A percentile compares a stretch with the other conserved stretches of the same genome.
These are phyloP conservation scores for Thelephora aurantiotincta DNA, from an alignment of 768 basidiomycete species.

Conservation along the genomic window DNA sequence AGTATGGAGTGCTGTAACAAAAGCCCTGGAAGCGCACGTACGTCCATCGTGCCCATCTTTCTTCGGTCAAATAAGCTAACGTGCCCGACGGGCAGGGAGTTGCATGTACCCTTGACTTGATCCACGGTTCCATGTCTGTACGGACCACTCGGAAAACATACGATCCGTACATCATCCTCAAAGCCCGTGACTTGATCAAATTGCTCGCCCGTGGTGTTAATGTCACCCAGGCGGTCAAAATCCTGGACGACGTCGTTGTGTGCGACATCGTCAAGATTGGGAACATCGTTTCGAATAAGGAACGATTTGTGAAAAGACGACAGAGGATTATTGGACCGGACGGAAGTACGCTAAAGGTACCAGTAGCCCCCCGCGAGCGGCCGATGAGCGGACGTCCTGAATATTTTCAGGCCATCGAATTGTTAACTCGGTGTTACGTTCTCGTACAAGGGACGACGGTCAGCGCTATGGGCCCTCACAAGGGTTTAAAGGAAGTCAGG, in stretches of 20 bases:
- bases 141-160: constrained; percentile 93
- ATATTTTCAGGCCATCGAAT: constrained; percentile 72
- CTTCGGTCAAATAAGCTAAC: not conserved
- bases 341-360: constrained; percentile 91
- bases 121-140: constrained; percentile 96
- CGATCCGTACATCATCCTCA: constrained; percentile 93
- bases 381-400: not conserved
- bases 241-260: constrained; percentile 78
- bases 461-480: constrained; percentile 94
- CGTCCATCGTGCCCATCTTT: constrained; percentile 7
- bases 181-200: constrained; percentile 93
- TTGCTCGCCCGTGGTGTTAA: constrained; percentile 87
- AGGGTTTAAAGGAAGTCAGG: constrained; percentile 90
- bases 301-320: constrained; percentile 88
- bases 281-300: constrained; percentile 86
- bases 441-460: constrained; percentile 98
- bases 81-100: constrained; percentile 42
- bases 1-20: constrained; percentile 86
- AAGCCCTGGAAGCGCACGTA: constrained; percentile 71
- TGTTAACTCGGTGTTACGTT: constrained; percentile 92
- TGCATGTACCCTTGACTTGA: constrained; percentile 82
- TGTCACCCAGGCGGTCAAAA: constrained; percentile 72
- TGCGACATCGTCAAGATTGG: constrained; percentile 99
- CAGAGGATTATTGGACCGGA: constrained; percentile 97
- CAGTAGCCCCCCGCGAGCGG: constrained; percentile 8